phyloP scores from a whole-genome alignment of 768 basidiomycete genomes.

The Phlebiopsis flavidoalba region DNA sequence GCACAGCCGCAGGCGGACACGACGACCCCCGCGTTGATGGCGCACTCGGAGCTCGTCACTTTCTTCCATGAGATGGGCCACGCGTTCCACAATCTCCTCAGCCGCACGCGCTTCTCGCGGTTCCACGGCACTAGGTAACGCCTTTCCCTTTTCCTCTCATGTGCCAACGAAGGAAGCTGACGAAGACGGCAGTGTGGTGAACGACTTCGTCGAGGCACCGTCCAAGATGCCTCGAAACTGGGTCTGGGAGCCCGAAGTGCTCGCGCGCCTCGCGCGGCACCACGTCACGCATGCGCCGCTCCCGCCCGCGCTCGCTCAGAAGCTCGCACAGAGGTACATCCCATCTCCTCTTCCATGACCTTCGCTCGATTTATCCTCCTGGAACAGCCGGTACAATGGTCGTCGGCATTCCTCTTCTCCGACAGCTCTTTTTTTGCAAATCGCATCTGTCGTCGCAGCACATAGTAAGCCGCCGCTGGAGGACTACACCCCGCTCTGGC shows the following conservation, averaged over 20 bases:
- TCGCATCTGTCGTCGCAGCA: constrained; percentile 70
- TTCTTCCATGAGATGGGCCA: constrained; percentile 86
- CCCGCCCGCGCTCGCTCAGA: constrained; percentile 48
- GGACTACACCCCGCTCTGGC: constrained; percentile 77
- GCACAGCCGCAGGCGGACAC: constrained; percentile 76
- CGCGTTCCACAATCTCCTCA: constrained; percentile 48
- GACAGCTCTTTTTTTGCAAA: constrained; percentile 79
- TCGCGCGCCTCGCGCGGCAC: constrained; percentile 74
- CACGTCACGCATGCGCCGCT: constrained; percentile 68
- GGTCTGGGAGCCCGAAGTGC: constrained; percentile 79
- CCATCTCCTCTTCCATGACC: background rate
- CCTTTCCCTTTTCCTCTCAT: constrained; percentile 23
- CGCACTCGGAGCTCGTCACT: constrained; percentile 81
- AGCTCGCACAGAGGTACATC: background rate
- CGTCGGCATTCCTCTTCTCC: constrained; percentile 72
- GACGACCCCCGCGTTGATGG: constrained; percentile 62
- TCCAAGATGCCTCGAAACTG: constrained; percentile 91
- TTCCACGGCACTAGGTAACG: constrained; percentile 67
- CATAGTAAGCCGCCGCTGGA: constrained; percentile 45
- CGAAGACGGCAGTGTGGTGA: constrained; percentile 40
- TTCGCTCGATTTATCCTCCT: constrained; percentile 52
- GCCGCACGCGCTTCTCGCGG: constrained; percentile 59
- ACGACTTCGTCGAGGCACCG: constrained; percentile 85
- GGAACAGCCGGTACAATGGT: constrained; percentile 54
- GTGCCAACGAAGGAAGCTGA: constrained; percentile 17